These are phyloP conservation scores for Harringtonia lauricola DNA, from an alignment of 2,329 filamentous ascomycete genomes.

Conservation along the genomic window DNA sequence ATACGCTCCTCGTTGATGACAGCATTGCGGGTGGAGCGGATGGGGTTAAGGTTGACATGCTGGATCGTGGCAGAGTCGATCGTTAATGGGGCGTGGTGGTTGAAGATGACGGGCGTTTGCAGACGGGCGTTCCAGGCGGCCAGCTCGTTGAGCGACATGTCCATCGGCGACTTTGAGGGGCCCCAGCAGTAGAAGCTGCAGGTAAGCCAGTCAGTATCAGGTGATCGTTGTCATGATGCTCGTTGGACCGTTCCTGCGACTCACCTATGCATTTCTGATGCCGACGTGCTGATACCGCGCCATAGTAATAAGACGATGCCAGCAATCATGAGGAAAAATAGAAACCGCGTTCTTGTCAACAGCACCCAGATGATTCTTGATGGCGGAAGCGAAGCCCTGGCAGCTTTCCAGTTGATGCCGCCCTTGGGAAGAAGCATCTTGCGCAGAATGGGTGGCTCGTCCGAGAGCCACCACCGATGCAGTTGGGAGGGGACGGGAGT, in stretches of 20 bases:
- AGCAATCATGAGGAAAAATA: conserved; percentile 60
- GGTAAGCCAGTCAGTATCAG: not conserved
- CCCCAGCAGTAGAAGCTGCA: conserved; percentile 93
- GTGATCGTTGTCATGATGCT: too few species aligned
- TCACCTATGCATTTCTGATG: conserved; percentile 86
- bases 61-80: conserved; percentile 73
- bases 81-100: conserved; percentile 80
- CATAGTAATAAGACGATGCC: conserved; percentile 73
- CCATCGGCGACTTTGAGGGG: conserved; percentile 87
- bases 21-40: conserved; percentile 72
- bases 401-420: conserved; percentile 85
- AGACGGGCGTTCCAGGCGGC: conserved; percentile 80
- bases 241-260: too few species aligned
- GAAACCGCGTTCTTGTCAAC: conserved; percentile 65
- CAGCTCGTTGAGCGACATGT: conserved; percentile 87
- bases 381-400: conserved; percentile 67
- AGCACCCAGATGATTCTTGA: conserved; percentile 60
- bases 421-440: conserved; percentile 87
- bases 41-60: conserved; percentile 72
- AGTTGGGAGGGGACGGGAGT: too few species aligned
- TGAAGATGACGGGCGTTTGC: conserved; percentile 90
- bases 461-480: conserved; percentile 19
- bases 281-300: conserved; percentile 71
- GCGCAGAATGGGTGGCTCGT: conserved; percentile 25
- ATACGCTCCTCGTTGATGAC: conserved; percentile 73